Evolutionary conservation across 2,329 filamentous ascomycete species (phyloP).

Genomic region (Cercospora sesami): DNA sequence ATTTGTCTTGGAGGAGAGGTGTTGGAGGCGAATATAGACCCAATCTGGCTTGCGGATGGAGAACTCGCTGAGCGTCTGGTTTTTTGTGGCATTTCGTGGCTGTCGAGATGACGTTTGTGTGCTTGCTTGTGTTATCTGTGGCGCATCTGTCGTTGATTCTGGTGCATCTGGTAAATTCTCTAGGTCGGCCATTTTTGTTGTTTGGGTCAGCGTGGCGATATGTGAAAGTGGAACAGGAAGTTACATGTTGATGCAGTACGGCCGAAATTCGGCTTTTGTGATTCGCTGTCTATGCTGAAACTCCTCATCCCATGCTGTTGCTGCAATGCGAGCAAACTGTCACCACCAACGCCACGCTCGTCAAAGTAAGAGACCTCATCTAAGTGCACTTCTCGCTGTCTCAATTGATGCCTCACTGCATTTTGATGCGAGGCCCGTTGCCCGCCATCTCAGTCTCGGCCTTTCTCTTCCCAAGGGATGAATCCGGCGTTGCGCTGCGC

Average conservation of each 20-base stretch:
- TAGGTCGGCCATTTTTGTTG: slow-evolving; percentile 12
- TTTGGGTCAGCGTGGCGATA: not conserved
- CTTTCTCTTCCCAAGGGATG: slow-evolving; percentile 38
- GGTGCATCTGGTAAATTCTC: slow-evolving; percentile 18
- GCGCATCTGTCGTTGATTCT: slow-evolving; percentile 6
- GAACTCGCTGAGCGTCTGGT: slow-evolving; percentile 35
- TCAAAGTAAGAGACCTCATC: not conserved
- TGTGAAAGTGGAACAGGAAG: not conserved
- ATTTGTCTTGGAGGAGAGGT: slow-evolving; percentile 28
- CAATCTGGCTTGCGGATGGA: slow-evolving; percentile 44
- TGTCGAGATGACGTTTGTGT: slow-evolving; percentile 15
- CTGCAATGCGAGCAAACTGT: not conserved
- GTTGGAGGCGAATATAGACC: slow-evolving; percentile 47
- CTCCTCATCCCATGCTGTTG: not conserved
- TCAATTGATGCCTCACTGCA: slow-evolving; percentile 18
- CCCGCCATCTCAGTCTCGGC: slow-evolving; percentile 35
- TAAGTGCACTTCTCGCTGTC: not conserved
- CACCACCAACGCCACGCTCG: slow-evolving; percentile 9
- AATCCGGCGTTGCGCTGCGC: slow-evolving; percentile 40
- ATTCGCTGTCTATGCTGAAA: not conserved
- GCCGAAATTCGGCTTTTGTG: slow-evolving; percentile 9
- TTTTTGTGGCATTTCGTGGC: slow-evolving; percentile 25
- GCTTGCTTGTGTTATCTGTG: slow-evolving; percentile 11
- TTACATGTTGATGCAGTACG: not conserved
- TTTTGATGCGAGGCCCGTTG: slow-evolving; percentile 27